Base-by-base conservation (phyloP, 495 filamentous ascomycete species). In the Neohortaea acidophila region DNA sequence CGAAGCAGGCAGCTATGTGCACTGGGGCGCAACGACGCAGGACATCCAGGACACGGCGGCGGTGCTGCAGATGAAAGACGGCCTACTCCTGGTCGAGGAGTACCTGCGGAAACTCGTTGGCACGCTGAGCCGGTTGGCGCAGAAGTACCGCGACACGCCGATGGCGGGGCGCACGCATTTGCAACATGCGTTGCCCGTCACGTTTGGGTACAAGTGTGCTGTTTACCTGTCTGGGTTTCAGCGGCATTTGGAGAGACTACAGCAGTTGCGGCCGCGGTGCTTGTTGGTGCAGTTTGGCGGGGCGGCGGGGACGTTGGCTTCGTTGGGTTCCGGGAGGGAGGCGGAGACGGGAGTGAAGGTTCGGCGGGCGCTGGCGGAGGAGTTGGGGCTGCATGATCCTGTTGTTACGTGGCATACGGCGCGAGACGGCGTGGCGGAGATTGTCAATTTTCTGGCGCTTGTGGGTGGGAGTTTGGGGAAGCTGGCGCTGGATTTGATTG, bases 21-120 rank as follows among this genome's bases (percentile, higher is more conserved):
- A 70, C 49, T 70, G 67, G 67, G 67, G 67, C 33, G 67, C 67
- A 2, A 69, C 67, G 10, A 70, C 67, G n/a, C 67, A 70, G 41
- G 66, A 70, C 45, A 67, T 70, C 30, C 68, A 67, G 62, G 67
- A 70, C 38, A 55, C 60, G 5, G 66, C 64, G 1, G 59, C 54
- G 15, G 53, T 69, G 7, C 47, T 70, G 14, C 67, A 70, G 43
- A 66, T 70, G 51, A 59, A 60, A 45, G 43, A 52, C 10, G 65
- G 65, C 0, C 49, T 70, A 12, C 54, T 51, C 4, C 54, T 67
- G n/a, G 55, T 69, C 5, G 57, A 63, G 25, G 25, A 46, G 20
- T 45, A 58, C 8, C 52, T 70, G 13, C 37, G 49, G 3, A 54
- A 54, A 2, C 47, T 66, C 18, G 58, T 62, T 23, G 35, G 42